A percentile compares a stretch with the other conserved stretches of the same genome.
Conservation (phyloP, 169 alveolate genomes). For the Eimeria tenella region DNA sequence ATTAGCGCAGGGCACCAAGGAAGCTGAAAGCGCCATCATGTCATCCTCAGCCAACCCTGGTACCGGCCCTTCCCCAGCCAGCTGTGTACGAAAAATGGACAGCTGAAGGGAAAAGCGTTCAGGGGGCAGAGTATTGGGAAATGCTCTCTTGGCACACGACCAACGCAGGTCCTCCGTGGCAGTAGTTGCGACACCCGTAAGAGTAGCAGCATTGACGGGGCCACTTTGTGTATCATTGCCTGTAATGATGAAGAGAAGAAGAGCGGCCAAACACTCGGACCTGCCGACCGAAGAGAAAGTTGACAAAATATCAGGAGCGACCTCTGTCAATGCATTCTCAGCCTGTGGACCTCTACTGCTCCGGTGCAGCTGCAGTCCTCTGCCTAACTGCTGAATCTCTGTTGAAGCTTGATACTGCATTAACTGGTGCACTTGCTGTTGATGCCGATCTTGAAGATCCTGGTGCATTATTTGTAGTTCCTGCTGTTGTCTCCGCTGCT, state of each 20-base stretch:
- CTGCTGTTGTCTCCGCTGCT: background rate
- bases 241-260: background rate
- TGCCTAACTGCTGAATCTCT: background rate
- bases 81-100: background rate
- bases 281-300: background rate
- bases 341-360: background rate
- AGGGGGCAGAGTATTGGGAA: background rate
- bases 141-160: background rate
- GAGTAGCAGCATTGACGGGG: constrained; percentile 25
- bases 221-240: background rate
- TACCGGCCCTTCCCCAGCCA: background rate
- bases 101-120: background rate
- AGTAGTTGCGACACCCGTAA: constrained; percentile 10
- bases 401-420: background rate
- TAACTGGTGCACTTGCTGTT: constrained; percentile 8
- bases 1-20: constrained; percentile 17
- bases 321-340: background rate
- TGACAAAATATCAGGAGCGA: background rate
- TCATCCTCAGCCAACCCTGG: constrained; percentile 51
- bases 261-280: constrained; percentile 46
- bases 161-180: background rate
- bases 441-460: constrained; percentile 31
- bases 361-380: background rate
- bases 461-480: background rate
- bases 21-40: constrained; percentile 3